Percentiles rank a stretch among this genome's conserved stretches.
These are phyloP conservation scores for Trametes sp. DNA, from an alignment of 1,284 basidiomycete genomes.

Conservation along the genomic window DNA sequence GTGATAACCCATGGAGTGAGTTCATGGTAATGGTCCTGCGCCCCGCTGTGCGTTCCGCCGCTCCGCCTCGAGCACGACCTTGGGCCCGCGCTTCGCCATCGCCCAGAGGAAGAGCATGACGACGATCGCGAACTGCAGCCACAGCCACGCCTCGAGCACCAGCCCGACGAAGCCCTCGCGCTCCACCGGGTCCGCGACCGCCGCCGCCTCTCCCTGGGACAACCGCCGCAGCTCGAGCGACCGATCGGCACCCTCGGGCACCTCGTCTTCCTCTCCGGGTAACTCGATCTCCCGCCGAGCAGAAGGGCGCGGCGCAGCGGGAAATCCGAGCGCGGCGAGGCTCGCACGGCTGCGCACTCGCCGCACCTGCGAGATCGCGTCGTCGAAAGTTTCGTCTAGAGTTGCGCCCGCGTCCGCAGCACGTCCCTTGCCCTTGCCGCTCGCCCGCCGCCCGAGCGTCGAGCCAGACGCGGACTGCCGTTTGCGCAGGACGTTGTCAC, in stretches of 20 bases:
- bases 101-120: constrained; percentile 78
- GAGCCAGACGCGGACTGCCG: constrained; percentile 18
- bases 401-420: constrained; percentile 23
- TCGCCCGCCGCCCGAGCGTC: constrained; percentile 6
- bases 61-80: constrained; percentile 66
- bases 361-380: constrained; percentile 34
- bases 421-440: constrained; percentile 10
- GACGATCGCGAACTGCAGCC: constrained; percentile 79
- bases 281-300: not conserved
- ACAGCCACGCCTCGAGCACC: constrained; percentile 77
- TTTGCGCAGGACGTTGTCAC: constrained; percentile 15
- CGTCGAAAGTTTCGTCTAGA: constrained; percentile 40
- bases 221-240: constrained; percentile 23
- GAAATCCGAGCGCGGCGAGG: constrained; percentile 18
- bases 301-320: not conserved
- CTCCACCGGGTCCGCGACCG: constrained; percentile 34
- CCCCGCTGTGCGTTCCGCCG: constrained; percentile 30
- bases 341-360: constrained; percentile 29
- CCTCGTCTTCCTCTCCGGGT: constrained; percentile 12
- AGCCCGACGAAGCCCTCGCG: constrained; percentile 53
- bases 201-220: constrained; percentile 15
- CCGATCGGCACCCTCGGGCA: constrained; percentile 17
- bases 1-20: too few species aligned
- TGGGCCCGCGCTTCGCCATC: constrained; percentile 78
- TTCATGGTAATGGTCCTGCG: not conserved